phyloP scores from a whole-genome alignment of 2,329 filamentous ascomycete species.

The Aspergillus sp. region DNA sequence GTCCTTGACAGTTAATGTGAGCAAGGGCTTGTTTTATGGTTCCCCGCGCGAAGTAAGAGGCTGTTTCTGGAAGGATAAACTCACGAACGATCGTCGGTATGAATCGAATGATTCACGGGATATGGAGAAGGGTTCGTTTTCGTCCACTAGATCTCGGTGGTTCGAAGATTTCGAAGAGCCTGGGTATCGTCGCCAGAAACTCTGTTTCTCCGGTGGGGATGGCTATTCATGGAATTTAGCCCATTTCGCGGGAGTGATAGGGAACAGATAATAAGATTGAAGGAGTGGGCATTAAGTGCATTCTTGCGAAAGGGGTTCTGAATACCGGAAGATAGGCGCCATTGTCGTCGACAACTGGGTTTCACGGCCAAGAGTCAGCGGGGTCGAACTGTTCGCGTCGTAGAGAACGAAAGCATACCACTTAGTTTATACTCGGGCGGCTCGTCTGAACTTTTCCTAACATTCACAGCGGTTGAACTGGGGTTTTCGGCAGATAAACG shows the following conservation, averaged over 20 bases:
- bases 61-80: conserved; percentile 31
- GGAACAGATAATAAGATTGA: neutral
- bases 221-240: conserved; percentile 54
- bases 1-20: conserved; percentile 58
- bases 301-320: conserved; percentile 2
- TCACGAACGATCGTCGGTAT: conserved; percentile 90
- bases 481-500: conserved; percentile 46
- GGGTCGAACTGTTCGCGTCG: conserved; percentile 8
- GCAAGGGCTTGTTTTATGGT: neutral
- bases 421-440: conserved; percentile 77
- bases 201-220: conserved; percentile 83
- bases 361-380: conserved; percentile 16
- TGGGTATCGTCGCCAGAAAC: conserved; percentile 66
- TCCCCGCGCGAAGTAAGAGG: neutral
- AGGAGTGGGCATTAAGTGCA: too few relatives aligned
- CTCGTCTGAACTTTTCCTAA: conserved; percentile 62
- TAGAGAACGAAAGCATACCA: conserved; percentile 53
- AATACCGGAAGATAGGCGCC: conserved; percentile 88
- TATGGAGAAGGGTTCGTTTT: conserved; percentile 92
- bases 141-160: conserved; percentile 66
- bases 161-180: conserved; percentile 53
- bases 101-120: conserved; percentile 97
- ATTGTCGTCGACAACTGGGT: conserved; percentile 86
- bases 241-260: neutral
- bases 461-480: conserved; percentile 53